Percentiles rank a stretch among this genome's conserved stretches.
Evolutionary conservation across 768 basidiomycete genomes (phyloP).

Genomic region (Boletus vermiculosoides): DNA sequence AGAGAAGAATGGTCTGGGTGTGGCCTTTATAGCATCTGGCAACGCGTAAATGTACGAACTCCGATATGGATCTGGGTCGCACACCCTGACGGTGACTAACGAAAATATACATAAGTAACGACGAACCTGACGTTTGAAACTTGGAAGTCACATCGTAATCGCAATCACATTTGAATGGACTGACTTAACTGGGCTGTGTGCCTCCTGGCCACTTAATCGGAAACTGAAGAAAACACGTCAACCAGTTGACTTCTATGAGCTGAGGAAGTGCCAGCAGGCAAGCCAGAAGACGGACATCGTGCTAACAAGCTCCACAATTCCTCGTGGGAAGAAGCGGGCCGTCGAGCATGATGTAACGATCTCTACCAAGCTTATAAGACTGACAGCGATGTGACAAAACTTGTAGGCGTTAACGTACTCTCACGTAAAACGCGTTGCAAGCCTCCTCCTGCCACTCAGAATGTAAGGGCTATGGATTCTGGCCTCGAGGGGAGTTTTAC

Average conservation of each 20-base stretch:
- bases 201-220: background rate
- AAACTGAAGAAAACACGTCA: conserved; percentile 8
- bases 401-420: conserved; percentile 14
- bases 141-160: conserved; percentile 31
- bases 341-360: background rate
- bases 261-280: background rate
- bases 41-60: background rate
- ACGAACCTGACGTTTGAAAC: background rate
- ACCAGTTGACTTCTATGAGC: background rate
- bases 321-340: background rate
- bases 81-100: conserved; percentile 1
- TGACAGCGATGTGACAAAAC: background rate
- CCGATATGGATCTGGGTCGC: background rate
- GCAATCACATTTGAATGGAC: conserved; percentile 27
- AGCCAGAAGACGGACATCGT: conserved; percentile 4
- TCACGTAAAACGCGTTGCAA: conserved; percentile 6
- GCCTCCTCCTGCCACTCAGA: background rate
- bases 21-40: conserved; percentile 16
- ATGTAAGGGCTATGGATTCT: background rate
- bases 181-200: background rate
- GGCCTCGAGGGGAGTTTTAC: background rate
- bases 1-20: background rate
- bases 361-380: background rate
- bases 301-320: background rate
- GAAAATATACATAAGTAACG: background rate